phyloP scores from a whole-genome alignment of 2,329 filamentous ascomycete species.

The Xylaria multiplex region DNA sequence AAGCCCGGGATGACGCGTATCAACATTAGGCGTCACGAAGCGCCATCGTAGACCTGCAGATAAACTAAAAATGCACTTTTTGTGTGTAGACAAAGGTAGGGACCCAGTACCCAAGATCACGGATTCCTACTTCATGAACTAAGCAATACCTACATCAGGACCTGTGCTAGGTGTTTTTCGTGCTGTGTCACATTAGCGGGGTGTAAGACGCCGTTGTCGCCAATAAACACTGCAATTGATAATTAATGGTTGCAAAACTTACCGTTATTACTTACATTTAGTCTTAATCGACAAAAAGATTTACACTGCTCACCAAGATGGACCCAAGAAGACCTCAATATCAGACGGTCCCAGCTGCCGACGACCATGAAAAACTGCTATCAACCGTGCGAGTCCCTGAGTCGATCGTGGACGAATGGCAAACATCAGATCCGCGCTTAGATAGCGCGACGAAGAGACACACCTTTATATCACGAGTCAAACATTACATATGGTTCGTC shows the following conservation, averaged over 20 bases:
- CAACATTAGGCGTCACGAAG: background rate
- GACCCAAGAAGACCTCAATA: constrained; percentile 37
- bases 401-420: constrained; percentile 49
- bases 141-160: background rate
- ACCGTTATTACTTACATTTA: background rate
- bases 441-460: constrained; percentile 31
- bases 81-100: background rate
- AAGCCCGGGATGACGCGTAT: constrained; percentile 7
- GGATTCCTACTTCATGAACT: background rate
- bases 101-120: background rate
- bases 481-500: constrained; percentile 48
- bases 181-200: background rate
- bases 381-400: constrained; percentile 51
- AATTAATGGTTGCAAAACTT: background rate
- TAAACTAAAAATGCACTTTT: too few relatives aligned
- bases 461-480: constrained; percentile 34
- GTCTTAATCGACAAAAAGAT: background rate
- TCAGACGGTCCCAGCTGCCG: constrained; percentile 41
- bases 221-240: background rate
- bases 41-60: too few relatives aligned
- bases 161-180: background rate
- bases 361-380: constrained; percentile 46
- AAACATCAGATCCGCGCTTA: constrained; percentile 28
- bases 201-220: background rate
- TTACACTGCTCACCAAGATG: constrained; percentile 22